phyloP scores from a whole-genome alignment of 2,329 filamentous ascomycete genomes.

The Dissoconium aciculare region DNA sequence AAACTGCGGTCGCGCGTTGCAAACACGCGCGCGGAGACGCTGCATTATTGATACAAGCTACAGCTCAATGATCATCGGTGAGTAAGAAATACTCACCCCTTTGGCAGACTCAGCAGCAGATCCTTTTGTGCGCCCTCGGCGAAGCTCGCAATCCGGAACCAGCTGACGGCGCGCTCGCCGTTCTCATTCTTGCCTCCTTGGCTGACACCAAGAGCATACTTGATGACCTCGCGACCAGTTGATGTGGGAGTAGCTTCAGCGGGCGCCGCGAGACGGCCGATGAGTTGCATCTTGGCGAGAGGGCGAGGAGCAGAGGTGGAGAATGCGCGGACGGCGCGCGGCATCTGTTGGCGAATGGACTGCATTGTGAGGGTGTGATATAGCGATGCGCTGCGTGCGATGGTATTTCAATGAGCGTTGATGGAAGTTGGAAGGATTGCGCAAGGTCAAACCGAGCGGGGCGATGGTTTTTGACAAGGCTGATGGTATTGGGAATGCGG shows the following conservation, averaged over 20 bases:
- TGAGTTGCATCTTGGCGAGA: constrained; percentile 67
- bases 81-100: constrained; percentile 71
- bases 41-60: too few species aligned
- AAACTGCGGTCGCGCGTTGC: too few species aligned
- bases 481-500: too few species aligned
- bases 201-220: constrained; percentile 61
- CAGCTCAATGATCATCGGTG: too few species aligned
- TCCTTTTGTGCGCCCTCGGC: constrained; percentile 54
- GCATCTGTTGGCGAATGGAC: constrained; percentile 36
- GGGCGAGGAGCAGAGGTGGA: constrained; percentile 49
- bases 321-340: constrained; percentile 52
- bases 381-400: too few species aligned
- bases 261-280: constrained; percentile 67
- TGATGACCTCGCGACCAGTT: constrained; percentile 58
- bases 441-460: too few species aligned
- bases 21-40: too few species aligned
- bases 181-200: constrained; percentile 50
- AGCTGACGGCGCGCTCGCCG: constrained; percentile 58
- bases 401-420: too few species aligned
- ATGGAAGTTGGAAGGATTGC: too few species aligned
- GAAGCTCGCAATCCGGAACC: constrained; percentile 71
- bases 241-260: constrained; percentile 61
- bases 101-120: constrained; percentile 56
- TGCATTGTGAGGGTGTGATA: constrained; percentile 31
- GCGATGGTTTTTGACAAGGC: too few species aligned